These are phyloP conservation scores for Hermanozyma aechmeae DNA, from an alignment of 805 yeast genomes.

Conservation along the genomic window DNA sequence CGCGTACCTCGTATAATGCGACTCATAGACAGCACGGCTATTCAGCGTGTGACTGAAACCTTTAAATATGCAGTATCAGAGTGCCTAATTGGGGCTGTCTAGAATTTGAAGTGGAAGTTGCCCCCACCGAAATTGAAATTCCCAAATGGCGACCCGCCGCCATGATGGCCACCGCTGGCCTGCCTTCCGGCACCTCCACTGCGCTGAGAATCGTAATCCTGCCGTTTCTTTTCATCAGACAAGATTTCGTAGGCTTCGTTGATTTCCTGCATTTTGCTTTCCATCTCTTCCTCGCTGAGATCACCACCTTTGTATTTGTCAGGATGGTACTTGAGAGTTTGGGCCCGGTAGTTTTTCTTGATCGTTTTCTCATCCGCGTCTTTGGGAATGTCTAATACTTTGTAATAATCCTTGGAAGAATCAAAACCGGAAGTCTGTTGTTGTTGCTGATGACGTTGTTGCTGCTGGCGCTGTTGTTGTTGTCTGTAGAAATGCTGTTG, in stretches of 20 bases:
- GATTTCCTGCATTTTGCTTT: conserved; percentile 80
- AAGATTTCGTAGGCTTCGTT: conserved; percentile 89
- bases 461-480: conserved; percentile 33
- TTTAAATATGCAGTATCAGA: too few species aligned
- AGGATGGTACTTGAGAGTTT: conserved; percentile 81
- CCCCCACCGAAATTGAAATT: too few species aligned
- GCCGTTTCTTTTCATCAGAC: conserved; percentile 53
- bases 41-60: too few species aligned
- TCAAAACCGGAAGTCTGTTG: conserved; percentile 19
- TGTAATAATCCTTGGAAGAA: conserved; percentile 65
- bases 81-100: too few species aligned
- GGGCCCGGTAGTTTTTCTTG: conserved; percentile 70
- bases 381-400: conserved; percentile 56
- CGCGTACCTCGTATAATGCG: too few species aligned
- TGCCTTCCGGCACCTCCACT: too few species aligned
- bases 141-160: too few species aligned
- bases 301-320: conserved; percentile 74
- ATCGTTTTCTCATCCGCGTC: conserved; percentile 66
- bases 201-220: conserved; percentile 73
- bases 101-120: too few species aligned
- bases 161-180: too few species aligned
- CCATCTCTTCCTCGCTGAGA: conserved; percentile 57
- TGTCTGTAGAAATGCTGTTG: conserved; percentile 32
- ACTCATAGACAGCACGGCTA: too few species aligned
- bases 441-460: conserved; percentile 18